phyloP scores from a whole-genome alignment of 2,329 filamentous ascomycete species.

The Alternaria postmessia region DNA sequence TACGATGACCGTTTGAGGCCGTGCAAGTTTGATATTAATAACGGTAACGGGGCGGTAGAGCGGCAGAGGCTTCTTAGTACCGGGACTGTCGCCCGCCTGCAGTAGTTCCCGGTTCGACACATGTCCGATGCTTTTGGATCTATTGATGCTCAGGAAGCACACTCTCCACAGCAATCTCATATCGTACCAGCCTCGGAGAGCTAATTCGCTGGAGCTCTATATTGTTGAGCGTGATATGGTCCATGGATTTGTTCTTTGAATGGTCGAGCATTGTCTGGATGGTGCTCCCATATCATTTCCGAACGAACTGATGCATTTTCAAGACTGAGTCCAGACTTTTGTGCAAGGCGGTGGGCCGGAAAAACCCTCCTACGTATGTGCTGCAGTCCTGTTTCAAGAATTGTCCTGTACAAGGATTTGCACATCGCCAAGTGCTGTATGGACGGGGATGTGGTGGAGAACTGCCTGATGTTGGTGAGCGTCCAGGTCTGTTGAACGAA shows the following conservation, averaged over 20 bases:
- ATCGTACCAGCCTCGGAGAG: not conserved
- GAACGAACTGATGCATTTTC: not conserved
- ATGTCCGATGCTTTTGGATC: not conserved
- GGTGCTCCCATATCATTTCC: not conserved
- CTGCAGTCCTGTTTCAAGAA: slow-evolving; percentile 1
- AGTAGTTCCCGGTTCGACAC: not conserved
- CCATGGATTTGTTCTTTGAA: not conserved
- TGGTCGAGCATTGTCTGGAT: not conserved
- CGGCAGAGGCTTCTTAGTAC: not conserved
- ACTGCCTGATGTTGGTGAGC: not conserved
- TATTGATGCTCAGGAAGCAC: not conserved
- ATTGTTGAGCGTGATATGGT: not conserved
- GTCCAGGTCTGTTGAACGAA: not conserved
- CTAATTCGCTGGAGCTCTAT: not conserved
- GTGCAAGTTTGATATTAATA: not conserved
- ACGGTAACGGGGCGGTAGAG: not conserved
- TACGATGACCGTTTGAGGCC: not conserved
- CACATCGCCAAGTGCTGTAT: not conserved
- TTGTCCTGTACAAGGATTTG: not conserved
- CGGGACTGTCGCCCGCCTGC: not conserved
- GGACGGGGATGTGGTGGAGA: not conserved
- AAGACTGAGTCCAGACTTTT: not conserved
- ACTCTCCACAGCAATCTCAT: not conserved
- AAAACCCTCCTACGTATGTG: not conserved
- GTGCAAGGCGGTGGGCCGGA: not conserved